phyloP scores from a whole-genome alignment of 108 stramenopile genomes.

The Nitzschia sp. region DNA sequence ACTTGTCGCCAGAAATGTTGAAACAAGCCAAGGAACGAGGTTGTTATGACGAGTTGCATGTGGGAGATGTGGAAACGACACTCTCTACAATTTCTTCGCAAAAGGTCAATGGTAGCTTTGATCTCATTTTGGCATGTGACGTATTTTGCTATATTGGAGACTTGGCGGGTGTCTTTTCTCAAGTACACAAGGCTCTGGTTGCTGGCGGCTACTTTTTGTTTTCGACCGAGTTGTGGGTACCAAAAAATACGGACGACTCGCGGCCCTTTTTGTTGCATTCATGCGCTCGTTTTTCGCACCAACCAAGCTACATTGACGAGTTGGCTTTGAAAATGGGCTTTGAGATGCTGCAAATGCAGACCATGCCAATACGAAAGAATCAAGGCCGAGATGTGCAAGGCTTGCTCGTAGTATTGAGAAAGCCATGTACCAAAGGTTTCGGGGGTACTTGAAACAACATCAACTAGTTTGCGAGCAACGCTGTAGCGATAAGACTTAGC shows the following conservation, averaged over 20 bases:
- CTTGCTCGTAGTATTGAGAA: conserved; percentile 19
- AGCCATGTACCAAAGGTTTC: background rate
- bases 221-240: conserved; percentile 59
- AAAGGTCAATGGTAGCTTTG: conserved; percentile 21
- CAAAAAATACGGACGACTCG: conserved; percentile 13
- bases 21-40: conserved; percentile 58
- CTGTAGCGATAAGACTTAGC: too few species aligned
- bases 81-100: conserved; percentile 17
- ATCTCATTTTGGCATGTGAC: conserved; percentile 74
- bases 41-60: conserved; percentile 54
- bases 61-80: conserved; percentile 54
- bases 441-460: too few species aligned
- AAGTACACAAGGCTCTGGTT: conserved; percentile 29
- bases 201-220: conserved; percentile 62
- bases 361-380: conserved; percentile 33
- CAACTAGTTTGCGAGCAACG: too few species aligned
- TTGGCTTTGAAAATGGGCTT: conserved; percentile 46
- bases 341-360: background rate
- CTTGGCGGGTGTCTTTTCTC: conserved; percentile 42
- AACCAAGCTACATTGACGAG: conserved; percentile 48
- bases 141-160: conserved; percentile 66
- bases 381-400: conserved; percentile 30
- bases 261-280: conserved; percentile 43
- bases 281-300: conserved; percentile 68
- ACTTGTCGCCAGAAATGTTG: conserved; percentile 69